These are phyloP conservation scores for Kwoniella dendrophila DNA, from an alignment of 768 basidiomycete genomes.

Conservation along the genomic window DNA sequence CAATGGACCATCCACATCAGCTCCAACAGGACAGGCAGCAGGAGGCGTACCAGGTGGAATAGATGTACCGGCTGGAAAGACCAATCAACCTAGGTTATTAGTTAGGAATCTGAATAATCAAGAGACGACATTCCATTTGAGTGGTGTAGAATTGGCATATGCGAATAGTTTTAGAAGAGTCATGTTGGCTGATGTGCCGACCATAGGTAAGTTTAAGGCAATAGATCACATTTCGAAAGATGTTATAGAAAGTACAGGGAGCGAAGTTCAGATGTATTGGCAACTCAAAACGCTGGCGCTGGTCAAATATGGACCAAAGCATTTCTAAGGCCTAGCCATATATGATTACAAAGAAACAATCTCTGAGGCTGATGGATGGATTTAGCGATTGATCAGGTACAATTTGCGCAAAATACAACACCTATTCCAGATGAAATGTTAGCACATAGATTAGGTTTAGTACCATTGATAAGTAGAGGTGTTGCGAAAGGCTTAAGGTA, in stretches of 20 bases:
- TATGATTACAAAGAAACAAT: not conserved
- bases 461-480: conserved; percentile 82
- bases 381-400: conserved; percentile 93
- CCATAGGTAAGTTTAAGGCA: conserved; percentile 70
- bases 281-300: not conserved
- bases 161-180: conserved; percentile 92
- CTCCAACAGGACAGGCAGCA: not conserved
- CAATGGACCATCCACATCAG: conserved; percentile 10
- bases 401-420: conserved; percentile 84
- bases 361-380: too few species aligned
- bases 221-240: not conserved
- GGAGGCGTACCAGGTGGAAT: conserved; percentile 20
- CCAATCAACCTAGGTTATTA: conserved; percentile 44
- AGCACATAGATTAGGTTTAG: conserved; percentile 90
- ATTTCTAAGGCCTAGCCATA: not conserved
- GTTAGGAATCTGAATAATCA: conserved; percentile 67
- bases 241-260: not conserved
- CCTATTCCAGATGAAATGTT: conserved; percentile 97
- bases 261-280: not conserved
- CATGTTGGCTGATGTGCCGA: conserved; percentile 95
- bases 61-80: conserved; percentile 39
- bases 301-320: not conserved
- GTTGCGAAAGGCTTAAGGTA: conserved; percentile 79
- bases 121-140: conserved; percentile 84
- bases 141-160: conserved; percentile 93